phyloP scores from a whole-genome alignment of 805 yeast genomes.

The Candida gorgasii region DNA sequence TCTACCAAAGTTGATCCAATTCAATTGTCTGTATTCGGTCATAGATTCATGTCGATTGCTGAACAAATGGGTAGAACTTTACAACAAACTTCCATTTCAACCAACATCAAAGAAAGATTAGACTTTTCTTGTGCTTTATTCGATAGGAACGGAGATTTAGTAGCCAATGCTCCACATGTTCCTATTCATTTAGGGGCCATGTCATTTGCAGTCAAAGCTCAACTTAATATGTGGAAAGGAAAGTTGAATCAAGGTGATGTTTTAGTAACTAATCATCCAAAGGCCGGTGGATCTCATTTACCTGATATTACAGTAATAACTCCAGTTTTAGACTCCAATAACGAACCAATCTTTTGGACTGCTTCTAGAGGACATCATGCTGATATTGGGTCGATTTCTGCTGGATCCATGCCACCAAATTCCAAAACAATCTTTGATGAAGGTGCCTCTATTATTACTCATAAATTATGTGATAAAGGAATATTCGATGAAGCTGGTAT shows the following conservation, averaged over 20 bases:
- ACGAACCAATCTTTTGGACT: slow-evolving; percentile 73
- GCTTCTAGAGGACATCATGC: slow-evolving; percentile 97
- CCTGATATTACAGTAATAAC: slow-evolving; percentile 81
- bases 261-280: slow-evolving; percentile 43
- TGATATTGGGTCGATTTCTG: slow-evolving; percentile 88
- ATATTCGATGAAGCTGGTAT: slow-evolving; percentile 74
- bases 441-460: slow-evolving; percentile 85
- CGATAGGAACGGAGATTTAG: slow-evolving; percentile 42
- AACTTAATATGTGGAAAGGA: slow-evolving; percentile 40
- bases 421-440: slow-evolving; percentile 84
- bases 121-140: slow-evolving; percentile 49
- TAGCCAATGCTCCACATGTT: slow-evolving; percentile 48
- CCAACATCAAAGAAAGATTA: slow-evolving; percentile 45
- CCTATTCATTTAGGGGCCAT: slow-evolving; percentile 49
- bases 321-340: slow-evolving; percentile 61
- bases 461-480: slow-evolving; percentile 66
- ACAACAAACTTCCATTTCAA: slow-evolving; percentile 47
- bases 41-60: slow-evolving; percentile 40
- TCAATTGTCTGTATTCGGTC: slow-evolving; percentile 43
- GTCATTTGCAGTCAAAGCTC: slow-evolving; percentile 49
- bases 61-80: slow-evolving; percentile 47
- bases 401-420: slow-evolving; percentile 95
- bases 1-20: slow-evolving; percentile 33
- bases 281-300: slow-evolving; percentile 45
- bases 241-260: slow-evolving; percentile 44